A percentile compares a stretch with the other conserved stretches of the same genome.
These are phyloP conservation scores for Coffea eugenioides DNA, from an alignment of 257 asterid genomes.

Conservation along the genomic window DNA sequence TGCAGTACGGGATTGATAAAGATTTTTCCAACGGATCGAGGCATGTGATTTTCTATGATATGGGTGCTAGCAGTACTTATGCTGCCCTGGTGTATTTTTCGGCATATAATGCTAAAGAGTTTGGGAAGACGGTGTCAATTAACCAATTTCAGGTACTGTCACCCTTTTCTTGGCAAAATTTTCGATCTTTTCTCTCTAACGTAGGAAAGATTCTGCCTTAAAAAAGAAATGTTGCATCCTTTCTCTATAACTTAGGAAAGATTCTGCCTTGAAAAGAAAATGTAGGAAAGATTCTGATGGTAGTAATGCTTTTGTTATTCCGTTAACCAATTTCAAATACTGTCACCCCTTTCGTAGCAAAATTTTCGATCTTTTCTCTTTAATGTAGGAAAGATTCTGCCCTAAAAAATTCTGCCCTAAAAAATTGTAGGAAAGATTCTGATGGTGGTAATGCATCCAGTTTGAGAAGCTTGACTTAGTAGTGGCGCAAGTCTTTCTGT, in stretches of 20 bases:
- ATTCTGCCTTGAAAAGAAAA: neutral
- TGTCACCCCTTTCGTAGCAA: no score
- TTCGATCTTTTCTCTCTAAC: neutral
- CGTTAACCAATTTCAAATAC: no score
- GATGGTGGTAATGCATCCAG: neutral
- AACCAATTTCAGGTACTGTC: conserved; percentile 87
- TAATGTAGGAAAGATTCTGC: neutral
- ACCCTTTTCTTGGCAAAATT: neutral
- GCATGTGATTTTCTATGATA: conserved; percentile 85
- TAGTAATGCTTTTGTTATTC: neutral
- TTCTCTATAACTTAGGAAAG: neutral
- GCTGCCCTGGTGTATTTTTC: conserved; percentile 94
- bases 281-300: neutral
- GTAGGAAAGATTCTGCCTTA: neutral
- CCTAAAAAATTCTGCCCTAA: no score
- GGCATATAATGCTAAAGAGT: conserved; percentile 76
- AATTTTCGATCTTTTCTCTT: neutral
- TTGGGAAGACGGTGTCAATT: conserved; percentile 70
- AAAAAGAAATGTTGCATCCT: neutral
- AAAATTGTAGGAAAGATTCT: neutral
- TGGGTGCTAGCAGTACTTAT: conserved; percentile 94
- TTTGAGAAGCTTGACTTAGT: neutral
- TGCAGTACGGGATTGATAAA: conserved; percentile 98
- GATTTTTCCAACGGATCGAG: conserved; percentile 85
- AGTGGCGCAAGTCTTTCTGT: neutral